Evolutionary conservation across 805 yeast species (phyloP).

Genomic region (Dipodascopsis tothii): DNA sequence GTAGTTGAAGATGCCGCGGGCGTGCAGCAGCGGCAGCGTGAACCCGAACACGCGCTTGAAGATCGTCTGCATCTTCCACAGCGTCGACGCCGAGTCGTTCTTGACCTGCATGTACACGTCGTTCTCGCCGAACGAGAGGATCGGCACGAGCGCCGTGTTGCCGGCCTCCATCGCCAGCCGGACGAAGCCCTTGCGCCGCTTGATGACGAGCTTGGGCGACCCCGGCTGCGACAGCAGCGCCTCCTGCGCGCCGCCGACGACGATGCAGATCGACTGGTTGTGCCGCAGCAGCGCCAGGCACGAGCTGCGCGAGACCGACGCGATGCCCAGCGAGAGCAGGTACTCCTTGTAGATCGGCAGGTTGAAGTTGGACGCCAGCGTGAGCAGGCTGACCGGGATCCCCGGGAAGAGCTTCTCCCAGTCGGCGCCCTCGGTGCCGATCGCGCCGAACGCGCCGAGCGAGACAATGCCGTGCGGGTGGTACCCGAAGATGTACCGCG

Average conservation of each 20-base stretch:
- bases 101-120: constrained; percentile 47
- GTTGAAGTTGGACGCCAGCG: constrained; percentile 73
- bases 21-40: constrained; percentile 85
- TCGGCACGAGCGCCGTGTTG: constrained; percentile 74
- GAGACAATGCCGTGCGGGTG: constrained; percentile 97
- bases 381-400: constrained; percentile 66
- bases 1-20: constrained; percentile 85
- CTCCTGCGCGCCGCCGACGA: constrained; percentile 94
- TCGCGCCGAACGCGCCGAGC: constrained; percentile 78
- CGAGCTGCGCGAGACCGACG: constrained; percentile 72
- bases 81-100: constrained; percentile 40
- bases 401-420: constrained; percentile 73
- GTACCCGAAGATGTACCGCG: constrained; percentile 74
- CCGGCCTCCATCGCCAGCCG: constrained; percentile 76
- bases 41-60: constrained; percentile 67
- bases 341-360: constrained; percentile 88
- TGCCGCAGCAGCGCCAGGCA: constrained; percentile 55
- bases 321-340: constrained; percentile 67
- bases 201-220: constrained; percentile 57
- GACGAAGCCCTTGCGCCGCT: constrained; percentile 79
- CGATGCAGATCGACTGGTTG: constrained; percentile 75
- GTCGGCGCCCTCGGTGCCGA: constrained; percentile 74
- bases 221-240: constrained; percentile 60
- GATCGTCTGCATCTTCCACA: constrained; percentile 58
- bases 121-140: constrained; percentile 85